A percentile compares a stretch with the other conserved stretches of the same genome.
Evolutionary conservation across 2,329 filamentous ascomycete genomes (phyloP).

Genomic region (Chaetomium globosum): DNA sequence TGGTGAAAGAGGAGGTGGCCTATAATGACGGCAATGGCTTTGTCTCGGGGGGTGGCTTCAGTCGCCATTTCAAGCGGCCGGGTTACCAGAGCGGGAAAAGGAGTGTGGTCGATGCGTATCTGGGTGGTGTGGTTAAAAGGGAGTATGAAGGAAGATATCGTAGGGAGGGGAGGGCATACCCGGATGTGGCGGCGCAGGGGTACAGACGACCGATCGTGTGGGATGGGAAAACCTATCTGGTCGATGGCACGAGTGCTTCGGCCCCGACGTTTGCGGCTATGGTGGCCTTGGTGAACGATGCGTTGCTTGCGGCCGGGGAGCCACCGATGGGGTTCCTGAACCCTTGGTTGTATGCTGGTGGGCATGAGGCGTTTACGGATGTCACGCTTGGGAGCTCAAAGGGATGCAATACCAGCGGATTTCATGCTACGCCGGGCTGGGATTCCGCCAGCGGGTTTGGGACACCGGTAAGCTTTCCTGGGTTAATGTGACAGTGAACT

Average conservation of each 20-base stretch:
- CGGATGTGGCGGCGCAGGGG: conserved; percentile 60
- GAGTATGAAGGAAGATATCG: conserved; percentile 52
- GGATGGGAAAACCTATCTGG: conserved; percentile 30
- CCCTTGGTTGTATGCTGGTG: conserved; percentile 44
- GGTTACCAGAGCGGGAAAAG: conserved; percentile 44
- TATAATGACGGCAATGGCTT: conserved; percentile 24
- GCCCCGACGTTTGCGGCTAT: conserved; percentile 48
- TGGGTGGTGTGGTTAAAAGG: conserved; percentile 44
- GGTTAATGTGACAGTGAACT: no score
- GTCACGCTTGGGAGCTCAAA: conserved; percentile 35
- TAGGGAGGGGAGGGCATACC: conserved; percentile 49
- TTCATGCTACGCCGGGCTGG: conserved; percentile 43
- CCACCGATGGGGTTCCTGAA: conserved; percentile 50
- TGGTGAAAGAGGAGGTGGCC: conserved; percentile 37
- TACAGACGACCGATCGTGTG: conserved; percentile 38
- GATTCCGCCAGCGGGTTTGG: conserved; percentile 41
- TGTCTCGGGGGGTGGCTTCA: conserved; percentile 50
- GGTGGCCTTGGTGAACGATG: conserved; percentile 50
- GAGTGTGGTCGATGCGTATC: conserved; percentile 44
- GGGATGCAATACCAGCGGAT: conserved; percentile 37
- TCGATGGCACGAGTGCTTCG: conserved; percentile 45
- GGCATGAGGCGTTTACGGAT: conserved; percentile 37
- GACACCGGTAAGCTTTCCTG: not conserved
- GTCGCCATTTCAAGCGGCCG: conserved; percentile 49
- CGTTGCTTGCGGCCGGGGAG: conserved; percentile 43